Evolutionary conservation across 805 yeast genomes (phyloP), one percentile per base, ranked within the genome.

Genomic region (Candida silvicultrix): DNA sequence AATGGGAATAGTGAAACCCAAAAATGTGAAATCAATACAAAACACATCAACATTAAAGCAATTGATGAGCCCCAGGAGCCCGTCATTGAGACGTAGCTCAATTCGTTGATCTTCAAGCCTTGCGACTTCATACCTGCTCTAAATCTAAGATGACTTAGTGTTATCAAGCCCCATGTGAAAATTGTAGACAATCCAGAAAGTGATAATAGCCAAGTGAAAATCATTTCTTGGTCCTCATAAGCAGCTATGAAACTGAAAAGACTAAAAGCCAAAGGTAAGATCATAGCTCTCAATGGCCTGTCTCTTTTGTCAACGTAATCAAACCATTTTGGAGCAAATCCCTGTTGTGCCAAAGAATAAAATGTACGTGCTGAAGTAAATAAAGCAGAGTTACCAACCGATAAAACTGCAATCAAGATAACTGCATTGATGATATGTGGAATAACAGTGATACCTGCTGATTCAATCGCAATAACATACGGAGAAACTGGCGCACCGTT

Each of bases 351-450:
- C 50, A 80, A 67, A 11, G 80, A 75, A 54, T 75, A 69, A 39
- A 79, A 64, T 3, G 83, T 70, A 64, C 85, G 70, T 7, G 72
- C 65, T 42, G 68, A 60, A 18, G 71, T 65, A 49, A 69, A 67
- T 45, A 81, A 74, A 4, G 83, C 79, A 2, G 86, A 79, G 55
- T 81, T 74, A 41, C 78, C 85, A 42, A 73, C 75, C 18, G 79
- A 74, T 32, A 71, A 60, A 23, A 85, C 83, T 7, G 87, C 81
- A 3, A 83, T 67, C 54, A 83, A 68, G 54, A 83, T 79, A 20
- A 74, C 81, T 4, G 83, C 84, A 53, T 83, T 83, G 53, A 83
- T 72, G 51, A 82, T 75, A 58, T 80, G 83, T 53, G 81, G 77
- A 41, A 81, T 70, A 7, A 76, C 82, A 21, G 67, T 71, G 41